A percentile compares a stretch with the other conserved stretches of the same genome.
phyloP scores from a whole-genome alignment of 2,329 filamentous ascomycete species.

The Mycosphaerella sp. region DNA sequence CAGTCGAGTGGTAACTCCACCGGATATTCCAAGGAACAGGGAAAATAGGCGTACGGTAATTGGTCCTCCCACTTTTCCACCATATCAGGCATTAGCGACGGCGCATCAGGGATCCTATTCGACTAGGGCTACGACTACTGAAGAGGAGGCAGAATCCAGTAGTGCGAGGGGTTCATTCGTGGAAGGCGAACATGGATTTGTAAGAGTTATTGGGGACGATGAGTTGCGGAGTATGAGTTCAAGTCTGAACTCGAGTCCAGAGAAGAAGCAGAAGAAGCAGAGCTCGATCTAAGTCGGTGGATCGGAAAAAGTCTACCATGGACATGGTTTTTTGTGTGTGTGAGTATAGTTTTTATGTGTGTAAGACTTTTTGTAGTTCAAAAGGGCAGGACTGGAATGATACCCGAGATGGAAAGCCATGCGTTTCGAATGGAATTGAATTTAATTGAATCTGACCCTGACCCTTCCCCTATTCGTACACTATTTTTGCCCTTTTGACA shows the following conservation, averaged over 20 bases:
- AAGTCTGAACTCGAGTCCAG: conserved; percentile 11
- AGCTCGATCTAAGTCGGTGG: no score
- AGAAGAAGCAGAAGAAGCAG: background rate
- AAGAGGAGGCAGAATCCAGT: background rate
- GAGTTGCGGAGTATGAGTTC: conserved; percentile 18
- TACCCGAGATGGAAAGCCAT: no score
- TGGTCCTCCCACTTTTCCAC: conserved; percentile 9
- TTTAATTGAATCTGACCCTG: no score
- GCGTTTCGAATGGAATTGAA: no score
- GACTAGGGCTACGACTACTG: background rate
- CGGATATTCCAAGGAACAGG: conserved; percentile 1
- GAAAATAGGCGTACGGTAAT: conserved; percentile 20
- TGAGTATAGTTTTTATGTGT: no score
- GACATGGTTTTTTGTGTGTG: no score
- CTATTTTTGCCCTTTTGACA: no score
- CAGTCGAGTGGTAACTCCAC: background rate
- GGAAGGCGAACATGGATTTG: conserved; percentile 19
- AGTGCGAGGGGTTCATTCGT: conserved; percentile 7
- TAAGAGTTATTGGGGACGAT: conserved; percentile 16
- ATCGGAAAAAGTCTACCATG: no score
- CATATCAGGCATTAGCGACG: conserved; percentile 2
- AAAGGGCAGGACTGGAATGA: no score
- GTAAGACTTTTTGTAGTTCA: no score
- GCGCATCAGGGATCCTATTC: background rate
- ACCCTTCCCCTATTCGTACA: no score